phyloP scores from a whole-genome alignment of 2,329 filamentous ascomycete genomes.

The Ascosphaera acerosa region DNA sequence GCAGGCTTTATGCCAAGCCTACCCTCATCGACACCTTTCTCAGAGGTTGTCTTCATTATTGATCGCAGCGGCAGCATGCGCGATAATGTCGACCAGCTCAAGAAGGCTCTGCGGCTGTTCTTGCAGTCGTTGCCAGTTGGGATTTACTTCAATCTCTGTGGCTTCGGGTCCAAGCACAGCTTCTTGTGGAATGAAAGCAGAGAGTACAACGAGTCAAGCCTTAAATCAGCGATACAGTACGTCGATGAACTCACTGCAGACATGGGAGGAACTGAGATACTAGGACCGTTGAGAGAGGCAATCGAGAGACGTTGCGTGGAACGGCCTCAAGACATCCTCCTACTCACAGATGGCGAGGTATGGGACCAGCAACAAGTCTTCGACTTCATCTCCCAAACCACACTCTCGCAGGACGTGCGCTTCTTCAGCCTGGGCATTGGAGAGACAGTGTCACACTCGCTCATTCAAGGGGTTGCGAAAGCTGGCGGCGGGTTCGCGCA shows the following conservation, averaged over 20 bases:
- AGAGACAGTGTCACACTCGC: constrained; percentile 25
- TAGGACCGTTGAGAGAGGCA: constrained; percentile 21
- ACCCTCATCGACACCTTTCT: constrained; percentile 27
- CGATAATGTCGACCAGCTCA: constrained; percentile 23
- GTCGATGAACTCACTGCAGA: constrained; percentile 19
- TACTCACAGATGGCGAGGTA: constrained; percentile 32
- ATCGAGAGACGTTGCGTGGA: constrained; percentile 23
- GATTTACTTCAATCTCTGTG: constrained; percentile 32
- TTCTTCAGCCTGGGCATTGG: constrained; percentile 33
- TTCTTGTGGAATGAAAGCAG: constrained; percentile 26
- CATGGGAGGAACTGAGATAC: constrained; percentile 30
- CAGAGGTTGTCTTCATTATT: constrained; percentile 46
- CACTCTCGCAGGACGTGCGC: constrained; percentile 21
- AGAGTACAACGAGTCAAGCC: constrained; percentile 21
- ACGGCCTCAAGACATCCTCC: constrained; percentile 26
- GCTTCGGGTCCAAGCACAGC: constrained; percentile 23
- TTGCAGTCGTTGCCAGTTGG: constrained; percentile 32
- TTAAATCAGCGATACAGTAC: constrained; percentile 20
- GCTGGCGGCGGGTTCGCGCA: constrained; percentile 36
- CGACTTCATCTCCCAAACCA: constrained; percentile 18
- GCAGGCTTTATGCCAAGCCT: constrained; percentile 45
- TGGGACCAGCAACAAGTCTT: constrained; percentile 26
- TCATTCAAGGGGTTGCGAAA: constrained; percentile 33
- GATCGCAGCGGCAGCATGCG: constrained; percentile 41
- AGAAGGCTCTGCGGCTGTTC: constrained; percentile 29